Conservation (phyloP, 768 basidiomycete genomes). For the Sarcodon aspratus region DNA sequence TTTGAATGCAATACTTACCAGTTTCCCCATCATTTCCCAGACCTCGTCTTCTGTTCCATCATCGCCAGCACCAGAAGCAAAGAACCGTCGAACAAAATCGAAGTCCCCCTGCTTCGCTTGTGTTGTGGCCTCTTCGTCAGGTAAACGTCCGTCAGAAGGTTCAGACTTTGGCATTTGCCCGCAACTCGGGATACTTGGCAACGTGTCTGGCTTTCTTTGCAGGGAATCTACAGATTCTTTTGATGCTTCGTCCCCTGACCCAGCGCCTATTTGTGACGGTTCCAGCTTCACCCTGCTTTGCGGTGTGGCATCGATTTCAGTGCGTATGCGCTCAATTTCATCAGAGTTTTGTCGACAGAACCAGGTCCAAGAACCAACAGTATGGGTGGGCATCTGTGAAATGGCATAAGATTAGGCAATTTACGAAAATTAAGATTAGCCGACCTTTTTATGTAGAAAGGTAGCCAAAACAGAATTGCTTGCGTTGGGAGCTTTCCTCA, state of each 20-base stretch:
- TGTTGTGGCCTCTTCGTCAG: background rate
- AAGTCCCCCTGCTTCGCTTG: constrained; percentile 26
- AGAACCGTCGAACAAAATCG: constrained; percentile 40
- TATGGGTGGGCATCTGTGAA: constrained; percentile 50
- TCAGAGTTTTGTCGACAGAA: constrained; percentile 22
- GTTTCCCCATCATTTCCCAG: constrained; percentile 36
- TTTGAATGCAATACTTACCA: constrained; percentile 23
- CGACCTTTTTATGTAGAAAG: constrained; percentile 36
- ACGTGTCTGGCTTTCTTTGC: background rate
- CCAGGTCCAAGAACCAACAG: constrained; percentile 36
- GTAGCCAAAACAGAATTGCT: constrained; percentile 24
- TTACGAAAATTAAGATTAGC: constrained; percentile 1
- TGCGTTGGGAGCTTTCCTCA: constrained; percentile 36
- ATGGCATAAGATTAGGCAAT: constrained; percentile 1
- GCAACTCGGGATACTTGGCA: too few relatives aligned
- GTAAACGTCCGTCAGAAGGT: background rate
- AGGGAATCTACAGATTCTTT: background rate
- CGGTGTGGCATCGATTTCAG: constrained; percentile 39
- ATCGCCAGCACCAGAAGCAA: constrained; percentile 39
- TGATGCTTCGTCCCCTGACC: background rate
- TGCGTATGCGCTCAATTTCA: constrained; percentile 34
- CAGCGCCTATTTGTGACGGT: background rate
- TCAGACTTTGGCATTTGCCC: background rate
- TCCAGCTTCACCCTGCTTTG: constrained; percentile 17
- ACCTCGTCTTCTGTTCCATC: constrained; percentile 34